Evolutionary conservation across 2,329 filamentous ascomycete genomes (phyloP), one percentile per base, ranked within the genome.

Genomic region (Calonectria leucothoes): DNA sequence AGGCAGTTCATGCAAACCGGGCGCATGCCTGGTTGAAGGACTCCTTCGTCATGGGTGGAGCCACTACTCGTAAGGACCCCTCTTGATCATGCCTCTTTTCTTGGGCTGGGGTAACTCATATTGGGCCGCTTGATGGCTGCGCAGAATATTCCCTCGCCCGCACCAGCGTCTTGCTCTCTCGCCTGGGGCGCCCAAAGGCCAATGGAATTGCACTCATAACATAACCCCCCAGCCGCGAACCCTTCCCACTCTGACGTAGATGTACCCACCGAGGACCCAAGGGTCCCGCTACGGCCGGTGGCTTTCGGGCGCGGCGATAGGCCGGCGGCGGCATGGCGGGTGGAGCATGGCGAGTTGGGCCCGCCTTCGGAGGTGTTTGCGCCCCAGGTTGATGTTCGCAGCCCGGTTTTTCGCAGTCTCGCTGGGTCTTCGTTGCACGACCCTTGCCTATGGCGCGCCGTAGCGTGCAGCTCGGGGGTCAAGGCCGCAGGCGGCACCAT

Each of bases 161-260:
- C 63, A 49, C 20, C 12, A 55, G 64, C 15, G n/a, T 29, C 29
- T 20, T 31, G 35, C 23, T 65, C 31, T 31, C 42, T 69, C 66
- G 70, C 66, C 42, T 65, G 48, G 23, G 70, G 70, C 66, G 70
- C 48, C 37, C 55, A 37, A 33, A 67, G 25, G 23, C 69, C 39
- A 66, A 61, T 61, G 31, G 39, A 51, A 49, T 23, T 29, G 15
- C 23, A 5, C 45, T 63, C 42, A 29, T 35, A 48, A 39, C 39
- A 49, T 57, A 29, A 39, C 45, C 45, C 35, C 37, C 33, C n/a
- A 45, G 23, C 17, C 27, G 57, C 37, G 65, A 72, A 33, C 35
- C 65, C 70, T 51, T 45, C 57, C 57, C 49, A 39, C 70, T 66
- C 69, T 80, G 78, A 80, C 78, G 78, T 80, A 79, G 57, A 12